Percentiles rank a stretch among this genome's conserved stretches.
Conservation (phyloP, 2,329 filamentous ascomycete genomes). For the Aspergillus eucalypticola region DNA sequence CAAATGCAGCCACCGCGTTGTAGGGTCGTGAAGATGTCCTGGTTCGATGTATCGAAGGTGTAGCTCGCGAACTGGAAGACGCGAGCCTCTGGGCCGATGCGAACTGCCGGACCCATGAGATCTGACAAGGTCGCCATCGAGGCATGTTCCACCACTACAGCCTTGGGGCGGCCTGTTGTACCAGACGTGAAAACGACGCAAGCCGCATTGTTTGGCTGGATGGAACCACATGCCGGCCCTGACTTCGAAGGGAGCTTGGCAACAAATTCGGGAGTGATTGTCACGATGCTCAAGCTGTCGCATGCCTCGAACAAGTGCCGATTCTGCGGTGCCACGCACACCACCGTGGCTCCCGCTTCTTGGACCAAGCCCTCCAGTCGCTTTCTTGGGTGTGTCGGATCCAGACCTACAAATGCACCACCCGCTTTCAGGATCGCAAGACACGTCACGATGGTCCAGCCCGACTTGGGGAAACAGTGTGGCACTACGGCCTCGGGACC, state of each 20-base stretch:
- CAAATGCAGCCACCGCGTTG: conserved; percentile 47
- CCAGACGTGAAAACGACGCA: conserved; percentile 42
- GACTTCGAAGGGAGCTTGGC: not conserved
- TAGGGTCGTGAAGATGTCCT: conserved; percentile 38
- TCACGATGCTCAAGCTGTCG: not conserved
- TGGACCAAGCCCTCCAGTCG: conserved; percentile 8
- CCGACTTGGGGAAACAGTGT: conserved; percentile 13
- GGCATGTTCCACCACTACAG: conserved; percentile 37
- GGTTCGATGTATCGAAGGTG: conserved; percentile 41
- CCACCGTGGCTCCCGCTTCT: conserved; percentile 30
- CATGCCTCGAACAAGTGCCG: not conserved
- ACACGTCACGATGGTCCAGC: conserved; percentile 11
- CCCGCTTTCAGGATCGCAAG: conserved; percentile 17
- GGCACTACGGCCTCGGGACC: conserved; percentile 8
- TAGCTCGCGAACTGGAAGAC: conserved; percentile 40
- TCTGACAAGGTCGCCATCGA: conserved; percentile 31
- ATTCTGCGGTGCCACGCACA: not conserved
- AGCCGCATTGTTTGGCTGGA: not conserved
- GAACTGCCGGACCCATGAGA: not conserved
- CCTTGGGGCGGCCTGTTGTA: conserved; percentile 47
- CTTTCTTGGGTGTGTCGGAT: conserved; percentile 14
- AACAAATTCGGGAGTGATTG: not conserved
- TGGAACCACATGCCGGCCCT: not conserved
- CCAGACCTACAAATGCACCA: conserved; percentile 4
- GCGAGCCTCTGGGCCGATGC: not conserved